These are phyloP conservation scores for Sugiyamaella grinbergsii DNA, from an alignment of 1,139 yeast species.

Conservation along the genomic window DNA sequence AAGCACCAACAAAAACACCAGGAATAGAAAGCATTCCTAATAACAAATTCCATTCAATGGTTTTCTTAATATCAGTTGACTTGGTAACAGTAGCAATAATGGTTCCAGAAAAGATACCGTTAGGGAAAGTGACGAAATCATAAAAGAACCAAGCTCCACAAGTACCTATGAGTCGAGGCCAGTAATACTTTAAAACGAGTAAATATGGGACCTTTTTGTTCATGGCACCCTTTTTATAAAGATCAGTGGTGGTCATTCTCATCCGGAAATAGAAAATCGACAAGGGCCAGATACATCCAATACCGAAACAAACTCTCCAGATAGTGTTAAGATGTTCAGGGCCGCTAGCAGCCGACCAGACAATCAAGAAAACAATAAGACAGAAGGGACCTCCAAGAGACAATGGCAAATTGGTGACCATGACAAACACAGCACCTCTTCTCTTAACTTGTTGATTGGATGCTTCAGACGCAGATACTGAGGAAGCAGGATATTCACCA, in stretches of 20 bases:
- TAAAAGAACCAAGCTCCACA: constrained; percentile 65
- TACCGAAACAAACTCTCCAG: constrained; percentile 76
- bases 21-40: constrained; percentile 57
- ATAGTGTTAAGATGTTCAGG: constrained; percentile 52
- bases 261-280: constrained; percentile 69
- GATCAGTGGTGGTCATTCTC: constrained; percentile 67
- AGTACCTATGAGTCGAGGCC: constrained; percentile 58
- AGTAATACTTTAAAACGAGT: constrained; percentile 55
- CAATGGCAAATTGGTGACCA: constrained; percentile 72
- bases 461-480: constrained; percentile 71
- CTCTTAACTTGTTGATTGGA: constrained; percentile 66
- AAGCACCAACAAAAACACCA: constrained; percentile 62
- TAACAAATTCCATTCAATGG: constrained; percentile 62
- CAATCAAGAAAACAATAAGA: constrained; percentile 65
- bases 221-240: constrained; percentile 57
- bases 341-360: constrained; percentile 57
- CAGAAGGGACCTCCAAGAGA: constrained; percentile 76
- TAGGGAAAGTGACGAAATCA: constrained; percentile 67
- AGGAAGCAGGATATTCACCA: constrained; percentile 74
- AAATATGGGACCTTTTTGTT: constrained; percentile 54
- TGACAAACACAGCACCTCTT: constrained; percentile 64
- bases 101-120: constrained; percentile 59
- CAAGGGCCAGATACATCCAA: constrained; percentile 75
- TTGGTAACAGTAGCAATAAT: constrained; percentile 54
- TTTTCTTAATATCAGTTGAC: constrained; percentile 46